Conservation (phyloP, 495 filamentous ascomycete species). For the Neurospora sp. region DNA sequence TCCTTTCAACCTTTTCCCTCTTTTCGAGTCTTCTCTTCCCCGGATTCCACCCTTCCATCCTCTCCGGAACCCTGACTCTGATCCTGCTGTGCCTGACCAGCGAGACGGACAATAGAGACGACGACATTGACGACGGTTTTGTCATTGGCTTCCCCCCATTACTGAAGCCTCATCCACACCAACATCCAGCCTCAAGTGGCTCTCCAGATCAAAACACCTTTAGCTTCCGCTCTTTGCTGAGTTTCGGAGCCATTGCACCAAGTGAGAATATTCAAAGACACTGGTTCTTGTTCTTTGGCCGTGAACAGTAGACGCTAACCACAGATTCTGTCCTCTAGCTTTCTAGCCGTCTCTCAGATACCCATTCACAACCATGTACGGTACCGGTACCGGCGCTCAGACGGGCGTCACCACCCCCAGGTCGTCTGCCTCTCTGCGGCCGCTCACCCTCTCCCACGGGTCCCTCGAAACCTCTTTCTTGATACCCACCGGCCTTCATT, state of each 20-base stretch:
- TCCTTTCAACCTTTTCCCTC: not conserved
- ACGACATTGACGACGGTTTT: not conserved
- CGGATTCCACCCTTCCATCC: not conserved
- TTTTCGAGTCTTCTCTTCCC: not conserved
- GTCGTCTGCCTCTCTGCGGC: conserved; percentile 76
- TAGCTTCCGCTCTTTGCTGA: conserved; percentile 31
- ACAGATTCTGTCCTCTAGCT: not conserved
- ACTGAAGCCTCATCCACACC: not conserved
- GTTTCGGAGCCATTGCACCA: conserved; percentile 21
- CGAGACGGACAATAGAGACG: not conserved
- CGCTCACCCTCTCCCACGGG: conserved; percentile 81
- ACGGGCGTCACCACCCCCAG: conserved; percentile 94
- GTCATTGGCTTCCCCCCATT: not conserved
- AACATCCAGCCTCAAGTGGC: not conserved
- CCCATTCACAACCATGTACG: conserved; percentile 59
- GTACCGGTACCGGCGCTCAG: conserved; percentile 68
- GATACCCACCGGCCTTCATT: conserved; percentile 87
- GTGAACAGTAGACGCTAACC: not conserved
- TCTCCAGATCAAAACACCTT: not conserved
- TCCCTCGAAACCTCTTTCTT: conserved; percentile 92
- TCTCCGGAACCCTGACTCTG: not conserved
- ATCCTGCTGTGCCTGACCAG: not conserved
- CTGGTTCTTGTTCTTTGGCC: not conserved
- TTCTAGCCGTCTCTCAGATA: conserved; percentile 12
- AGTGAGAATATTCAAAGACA: not conserved